Percentiles rank a stretch among this genome's conserved stretches.
Conservation (phyloP, 371 early-diverging fungal species). For the Mortierella sp. region DNA sequence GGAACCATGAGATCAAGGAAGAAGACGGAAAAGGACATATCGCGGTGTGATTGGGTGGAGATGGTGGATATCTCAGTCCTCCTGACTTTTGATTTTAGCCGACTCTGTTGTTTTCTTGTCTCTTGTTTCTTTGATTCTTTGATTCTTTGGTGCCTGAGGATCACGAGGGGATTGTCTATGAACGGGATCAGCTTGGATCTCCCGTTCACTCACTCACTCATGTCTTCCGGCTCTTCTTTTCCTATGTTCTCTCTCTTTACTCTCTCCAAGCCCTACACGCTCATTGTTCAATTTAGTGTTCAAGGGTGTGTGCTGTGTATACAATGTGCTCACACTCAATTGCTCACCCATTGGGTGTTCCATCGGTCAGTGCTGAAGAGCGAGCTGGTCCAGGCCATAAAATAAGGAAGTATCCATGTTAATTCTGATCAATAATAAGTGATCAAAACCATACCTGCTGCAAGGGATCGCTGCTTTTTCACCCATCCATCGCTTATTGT, state of each 20-base stretch:
- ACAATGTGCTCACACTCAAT: background rate
- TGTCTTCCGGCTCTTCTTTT: background rate
- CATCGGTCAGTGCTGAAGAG: background rate
- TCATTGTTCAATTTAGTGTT: background rate
- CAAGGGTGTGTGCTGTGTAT: background rate
- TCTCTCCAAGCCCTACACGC: no score
- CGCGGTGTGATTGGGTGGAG: background rate
- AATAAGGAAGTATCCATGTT: no score
- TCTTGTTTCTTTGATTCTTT: background rate
- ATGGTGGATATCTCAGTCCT: background rate
- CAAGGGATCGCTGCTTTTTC: no score
- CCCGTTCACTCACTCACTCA: background rate
- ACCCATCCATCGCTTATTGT: no score
- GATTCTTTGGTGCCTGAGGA: background rate
- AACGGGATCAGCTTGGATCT: background rate
- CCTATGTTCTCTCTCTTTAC: background rate
- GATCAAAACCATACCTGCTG: no score
- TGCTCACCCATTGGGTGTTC: background rate
- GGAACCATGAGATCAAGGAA: background rate
- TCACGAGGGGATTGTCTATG: background rate
- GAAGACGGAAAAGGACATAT: background rate
- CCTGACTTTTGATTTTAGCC: slow-evolving; percentile 3
- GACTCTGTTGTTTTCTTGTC: background rate
- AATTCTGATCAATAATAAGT: no score
- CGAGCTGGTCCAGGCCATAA: no score